Base-by-base conservation (phyloP, 495 filamentous ascomycete genomes). In the Zalerion maritima region DNA sequence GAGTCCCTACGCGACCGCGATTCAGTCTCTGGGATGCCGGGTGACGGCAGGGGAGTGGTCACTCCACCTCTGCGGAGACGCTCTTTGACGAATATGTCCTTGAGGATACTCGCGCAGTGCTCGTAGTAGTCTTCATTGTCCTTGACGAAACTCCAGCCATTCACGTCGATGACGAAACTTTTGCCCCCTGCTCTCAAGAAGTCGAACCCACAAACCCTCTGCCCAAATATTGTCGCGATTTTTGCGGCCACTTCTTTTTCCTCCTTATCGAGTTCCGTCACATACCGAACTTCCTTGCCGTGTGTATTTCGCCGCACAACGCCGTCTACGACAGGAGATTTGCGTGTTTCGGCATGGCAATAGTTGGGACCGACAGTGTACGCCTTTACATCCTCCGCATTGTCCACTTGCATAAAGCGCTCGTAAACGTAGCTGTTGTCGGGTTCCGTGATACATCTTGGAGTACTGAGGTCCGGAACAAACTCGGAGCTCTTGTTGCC, bases 121-220 rank as follows among this genome's bases (percentile, higher is more conserved):
- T 96, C 81, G 43, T 99, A 99, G 43, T 99, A 99, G 26, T 91
- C 84, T 25, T 94, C 84, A 46, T 99, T 99, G 53, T 99, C 89
- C 53, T 99, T 99, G 46, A 99, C 89, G 46, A 99, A 99, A 45
- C 87, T 94, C 89, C 89, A 99, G 11, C 89, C 89, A 51, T 99
- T 99, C 36, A 99, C 91, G 46, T 99, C 89, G 37, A 99, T 96
- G 9, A 99, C 89, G 54, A 81, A 96, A 50, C 87, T 96, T 53
- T 77, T 83, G 10, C 81, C 81, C 15, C 69, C 74, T 2, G 81
- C 79, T 11, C 89, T 75, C 30, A 99, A 68, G 43, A 99, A 67
- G 49, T 99, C 89, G 47, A 99, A 99, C 3, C 89, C 89, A 49
- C 89, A 99, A 9, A 99, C 85, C 21, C 81, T 60, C 52, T 99